phyloP scores from a whole-genome alignment of 192 early-diverging fungal species.

The Coemansia sp. region DNA sequence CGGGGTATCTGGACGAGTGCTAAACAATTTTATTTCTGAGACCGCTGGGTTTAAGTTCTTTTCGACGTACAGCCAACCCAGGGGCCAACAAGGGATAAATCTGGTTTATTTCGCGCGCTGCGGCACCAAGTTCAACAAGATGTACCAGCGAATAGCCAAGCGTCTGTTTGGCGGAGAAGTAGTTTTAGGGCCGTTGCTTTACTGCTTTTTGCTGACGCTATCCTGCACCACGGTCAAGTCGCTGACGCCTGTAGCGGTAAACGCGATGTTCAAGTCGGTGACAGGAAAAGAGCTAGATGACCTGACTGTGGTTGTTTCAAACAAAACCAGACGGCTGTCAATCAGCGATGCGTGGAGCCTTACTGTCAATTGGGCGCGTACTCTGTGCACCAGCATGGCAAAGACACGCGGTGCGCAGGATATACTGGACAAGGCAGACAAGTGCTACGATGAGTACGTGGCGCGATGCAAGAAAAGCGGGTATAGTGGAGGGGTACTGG shows the following conservation, averaged over 20 bases:
- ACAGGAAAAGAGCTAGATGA: slow-evolving; percentile 1
- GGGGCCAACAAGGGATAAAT: background rate
- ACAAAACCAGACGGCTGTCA: slow-evolving; percentile 1
- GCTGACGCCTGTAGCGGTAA: slow-evolving; percentile 1
- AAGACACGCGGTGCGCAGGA: background rate
- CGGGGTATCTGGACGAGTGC: slow-evolving; percentile 2
- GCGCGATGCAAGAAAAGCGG: background rate
- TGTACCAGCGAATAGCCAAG: slow-evolving; percentile 10
- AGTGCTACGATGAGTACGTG: slow-evolving; percentile 5
- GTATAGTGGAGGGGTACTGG: background rate
- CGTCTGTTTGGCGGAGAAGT: slow-evolving; percentile 11
- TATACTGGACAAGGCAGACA: slow-evolving; percentile 17
- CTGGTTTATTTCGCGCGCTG: slow-evolving; percentile 2
- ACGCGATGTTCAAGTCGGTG: slow-evolving; percentile 12
- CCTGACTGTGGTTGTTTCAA: slow-evolving; percentile 9
- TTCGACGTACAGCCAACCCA: background rate
- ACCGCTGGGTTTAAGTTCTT: slow-evolving; percentile 23
- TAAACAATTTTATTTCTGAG: slow-evolving; percentile 11
- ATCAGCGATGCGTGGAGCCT: slow-evolving; percentile 1
- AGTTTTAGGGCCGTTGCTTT: slow-evolving; percentile 31
- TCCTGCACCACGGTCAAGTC: background rate
- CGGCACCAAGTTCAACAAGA: slow-evolving; percentile 2
- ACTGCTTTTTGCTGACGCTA: slow-evolving; percentile 17
- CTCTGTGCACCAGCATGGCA: slow-evolving; percentile 11
- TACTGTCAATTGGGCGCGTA: slow-evolving; percentile 12